A percentile compares a stretch with the other conserved stretches of the same genome.
phyloP scores from a whole-genome alignment of 2,329 filamentous ascomycete genomes.

The Zymoseptoria pseudotritici region DNA sequence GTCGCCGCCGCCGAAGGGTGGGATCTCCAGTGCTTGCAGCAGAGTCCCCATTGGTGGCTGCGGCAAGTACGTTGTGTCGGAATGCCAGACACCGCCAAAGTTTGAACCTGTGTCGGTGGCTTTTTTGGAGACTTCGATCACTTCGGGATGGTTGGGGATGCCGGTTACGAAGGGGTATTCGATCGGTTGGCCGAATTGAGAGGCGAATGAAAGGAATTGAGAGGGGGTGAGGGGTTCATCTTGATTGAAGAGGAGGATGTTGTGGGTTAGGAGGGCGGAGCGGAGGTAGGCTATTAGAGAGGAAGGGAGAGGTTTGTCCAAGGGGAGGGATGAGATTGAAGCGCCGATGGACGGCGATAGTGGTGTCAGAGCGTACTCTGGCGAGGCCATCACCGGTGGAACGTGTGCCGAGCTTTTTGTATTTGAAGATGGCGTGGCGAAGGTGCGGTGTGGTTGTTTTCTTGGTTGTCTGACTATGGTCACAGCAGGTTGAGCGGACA shows the following conservation, averaged over 20 bases:
- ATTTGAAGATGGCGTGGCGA: neutral
- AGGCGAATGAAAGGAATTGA: conserved; percentile 60
- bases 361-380: neutral
- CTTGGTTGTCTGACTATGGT: neutral
- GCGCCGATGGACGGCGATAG: neutral
- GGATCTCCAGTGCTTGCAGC: conserved; percentile 16
- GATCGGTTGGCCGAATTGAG: conserved; percentile 69
- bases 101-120: conserved; percentile 17
- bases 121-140: conserved; percentile 20
- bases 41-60: conserved; percentile 20
- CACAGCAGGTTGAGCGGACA: too few species aligned
- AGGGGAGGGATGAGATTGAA: neutral
- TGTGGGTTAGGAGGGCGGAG: conserved; percentile 63
- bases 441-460: neutral
- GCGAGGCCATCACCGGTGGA: neutral
- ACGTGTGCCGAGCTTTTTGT: neutral
- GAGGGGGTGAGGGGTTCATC: conserved; percentile 61
- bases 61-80: conserved; percentile 18
- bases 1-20: conserved; percentile 56
- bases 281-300: conserved; percentile 39
- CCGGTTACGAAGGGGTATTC: conserved; percentile 21
- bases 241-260: conserved; percentile 67
- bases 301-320: neutral
- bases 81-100: conserved; percentile 23
- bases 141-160: conserved; percentile 17